Percentiles rank a stretch among this genome's conserved stretches.
Evolutionary conservation across 1,284 basidiomycete genomes (phyloP).

Genomic region (Microbotryum scabiosae): DNA sequence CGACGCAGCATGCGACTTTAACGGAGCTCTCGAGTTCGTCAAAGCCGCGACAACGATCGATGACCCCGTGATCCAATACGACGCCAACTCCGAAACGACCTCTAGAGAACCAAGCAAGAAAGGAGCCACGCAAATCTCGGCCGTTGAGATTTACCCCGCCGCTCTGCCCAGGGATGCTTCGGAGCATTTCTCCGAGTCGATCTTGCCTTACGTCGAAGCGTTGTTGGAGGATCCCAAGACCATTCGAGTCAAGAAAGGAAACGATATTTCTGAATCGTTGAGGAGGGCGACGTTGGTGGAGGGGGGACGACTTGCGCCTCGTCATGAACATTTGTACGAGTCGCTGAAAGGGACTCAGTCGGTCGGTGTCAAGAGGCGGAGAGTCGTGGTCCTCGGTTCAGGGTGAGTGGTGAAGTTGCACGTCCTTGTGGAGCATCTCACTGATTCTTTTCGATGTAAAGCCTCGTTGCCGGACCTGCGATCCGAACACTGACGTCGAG

Average conservation of each 20-base stretch:
- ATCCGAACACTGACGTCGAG: constrained; percentile 35
- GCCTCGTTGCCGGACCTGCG: constrained; percentile 36
- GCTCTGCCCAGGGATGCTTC: constrained; percentile 73
- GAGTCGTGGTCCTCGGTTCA: constrained; percentile 71
- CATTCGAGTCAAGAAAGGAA: constrained; percentile 24
- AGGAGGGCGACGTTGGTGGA: constrained; percentile 61
- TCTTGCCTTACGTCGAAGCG: constrained; percentile 61
- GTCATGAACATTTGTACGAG: constrained; percentile 54
- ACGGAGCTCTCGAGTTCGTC: constrained; percentile 76
- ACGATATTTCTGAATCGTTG: constrained; percentile 46
- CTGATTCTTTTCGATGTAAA: constrained; percentile 31
- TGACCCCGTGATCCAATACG: constrained; percentile 54
- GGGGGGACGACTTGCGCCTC: constrained; percentile 50
- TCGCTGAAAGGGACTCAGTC: constrained; percentile 47
- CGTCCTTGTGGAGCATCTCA: constrained; percentile 55
- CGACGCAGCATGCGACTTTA: constrained; percentile 77
- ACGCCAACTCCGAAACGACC: constrained; percentile 42
- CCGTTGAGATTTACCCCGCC: constrained; percentile 79
- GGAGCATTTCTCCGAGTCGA: constrained; percentile 57
- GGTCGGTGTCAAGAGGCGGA: constrained; percentile 48
- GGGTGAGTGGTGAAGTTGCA: constrained; percentile 86
- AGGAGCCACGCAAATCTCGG: constrained; percentile 57
- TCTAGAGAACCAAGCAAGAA: constrained; percentile 5
- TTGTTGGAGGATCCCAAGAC: constrained; percentile 46
- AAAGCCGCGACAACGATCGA: constrained; percentile 63